Percentiles rank a stretch among this genome's conserved stretches.
Conservation (phyloP, 768 basidiomycete species). For the Mycena latifolia region DNA sequence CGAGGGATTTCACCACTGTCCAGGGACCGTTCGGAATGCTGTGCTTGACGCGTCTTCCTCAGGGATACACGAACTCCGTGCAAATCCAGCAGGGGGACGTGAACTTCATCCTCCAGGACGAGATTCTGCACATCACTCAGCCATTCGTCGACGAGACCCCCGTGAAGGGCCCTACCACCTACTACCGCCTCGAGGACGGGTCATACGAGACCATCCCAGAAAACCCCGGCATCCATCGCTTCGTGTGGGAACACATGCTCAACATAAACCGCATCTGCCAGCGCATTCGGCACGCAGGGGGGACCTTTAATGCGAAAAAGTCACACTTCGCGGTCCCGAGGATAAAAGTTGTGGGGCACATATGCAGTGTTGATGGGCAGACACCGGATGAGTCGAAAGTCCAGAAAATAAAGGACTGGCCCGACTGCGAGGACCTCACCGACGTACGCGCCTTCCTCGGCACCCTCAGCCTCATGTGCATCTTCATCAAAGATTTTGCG, state of each 20-base stretch:
- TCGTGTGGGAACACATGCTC: not conserved
- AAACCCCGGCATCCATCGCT: not conserved
- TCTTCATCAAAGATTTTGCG: not conserved
- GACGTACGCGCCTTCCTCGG: not conserved
- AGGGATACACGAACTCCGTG: slow-evolving; percentile 11
- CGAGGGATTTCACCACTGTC: slow-evolving; percentile 7
- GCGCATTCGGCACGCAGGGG: not conserved
- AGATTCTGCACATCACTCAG: not conserved
- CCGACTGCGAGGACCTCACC: not conserved
- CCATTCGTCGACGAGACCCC: not conserved
- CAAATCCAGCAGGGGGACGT: slow-evolving; percentile 10
- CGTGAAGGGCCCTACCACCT: not conserved
- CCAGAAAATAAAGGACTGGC: not conserved
- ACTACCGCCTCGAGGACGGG: not conserved
- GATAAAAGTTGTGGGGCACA: not conserved
- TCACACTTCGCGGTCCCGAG: not conserved
- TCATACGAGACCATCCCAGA: not conserved
- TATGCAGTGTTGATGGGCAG: not conserved
- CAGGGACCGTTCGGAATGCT: slow-evolving; percentile 1
- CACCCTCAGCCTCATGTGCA: not conserved
- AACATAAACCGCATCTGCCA: slow-evolving; percentile 5
- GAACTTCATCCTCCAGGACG: slow-evolving; percentile 6
- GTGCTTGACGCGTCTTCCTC: not conserved
- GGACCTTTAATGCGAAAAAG: not conserved
- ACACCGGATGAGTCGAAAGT: not conserved